These are phyloP conservation scores for Pinus albicaulis DNA, from an alignment of 75 land plant species.

Conservation along the genomic window DNA sequence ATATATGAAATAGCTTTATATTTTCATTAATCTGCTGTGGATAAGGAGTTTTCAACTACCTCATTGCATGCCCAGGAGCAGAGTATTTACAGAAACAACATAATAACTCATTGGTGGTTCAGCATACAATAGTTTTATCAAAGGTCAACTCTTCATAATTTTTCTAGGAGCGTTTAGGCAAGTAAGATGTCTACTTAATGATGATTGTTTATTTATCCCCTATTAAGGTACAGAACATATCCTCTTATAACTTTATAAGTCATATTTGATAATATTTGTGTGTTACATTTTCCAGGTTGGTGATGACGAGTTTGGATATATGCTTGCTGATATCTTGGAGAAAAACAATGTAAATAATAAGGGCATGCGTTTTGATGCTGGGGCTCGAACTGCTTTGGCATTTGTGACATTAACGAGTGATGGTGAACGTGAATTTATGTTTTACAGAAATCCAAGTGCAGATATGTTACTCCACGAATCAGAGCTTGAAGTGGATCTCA, in stretches of 20 bases:
- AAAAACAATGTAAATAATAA: conserved; percentile 73
- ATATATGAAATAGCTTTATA: too few species aligned
- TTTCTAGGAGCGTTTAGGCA: background rate
- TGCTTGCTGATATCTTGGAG: conserved; percentile 83
- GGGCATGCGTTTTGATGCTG: conserved; percentile 79
- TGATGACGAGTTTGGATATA: conserved; percentile 93
- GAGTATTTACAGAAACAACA: too few species aligned
- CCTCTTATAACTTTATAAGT: background rate
- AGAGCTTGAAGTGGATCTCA: conserved; percentile 72
- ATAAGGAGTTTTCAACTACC: too few species aligned
- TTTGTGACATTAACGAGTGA: conserved; percentile 83
- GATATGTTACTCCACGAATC: conserved; percentile 80
- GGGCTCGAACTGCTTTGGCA: conserved; percentile 90
- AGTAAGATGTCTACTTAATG: background rate
- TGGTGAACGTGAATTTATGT: conserved; percentile 96
- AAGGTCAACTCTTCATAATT: background rate
- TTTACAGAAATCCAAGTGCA: conserved; percentile 94
- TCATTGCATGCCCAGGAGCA: too few species aligned
- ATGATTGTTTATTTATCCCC: background rate
- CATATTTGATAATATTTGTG: background rate
- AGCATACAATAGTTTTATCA: background rate
- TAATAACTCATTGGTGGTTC: too few species aligned
- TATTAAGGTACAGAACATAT: background rate
- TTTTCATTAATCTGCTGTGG: too few species aligned
- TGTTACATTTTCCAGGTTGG: conserved; percentile 57